Percentiles rank a stretch among this genome's conserved stretches.
These are phyloP conservation scores for Diplodia mutila DNA, from an alignment of 2,329 filamentous ascomycete genomes.

Conservation along the genomic window DNA sequence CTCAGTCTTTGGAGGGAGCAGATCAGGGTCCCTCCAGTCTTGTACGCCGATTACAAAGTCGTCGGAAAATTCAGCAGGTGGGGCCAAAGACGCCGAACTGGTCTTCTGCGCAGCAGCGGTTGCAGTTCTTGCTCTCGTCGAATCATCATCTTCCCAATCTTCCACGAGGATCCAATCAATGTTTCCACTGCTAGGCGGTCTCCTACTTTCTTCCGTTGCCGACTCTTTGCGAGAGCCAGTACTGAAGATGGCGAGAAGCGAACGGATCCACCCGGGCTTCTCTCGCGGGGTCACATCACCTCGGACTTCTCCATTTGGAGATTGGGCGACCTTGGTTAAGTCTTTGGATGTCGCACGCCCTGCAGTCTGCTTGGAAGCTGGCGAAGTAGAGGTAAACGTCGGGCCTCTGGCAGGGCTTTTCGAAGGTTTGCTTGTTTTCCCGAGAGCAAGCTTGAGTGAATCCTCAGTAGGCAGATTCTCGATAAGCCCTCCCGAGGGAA, in stretches of 20 bases:
- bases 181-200: conserved; percentile 73
- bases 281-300: conserved; percentile 31
- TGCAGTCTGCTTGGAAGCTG: conserved; percentile 37
- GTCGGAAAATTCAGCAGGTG: conserved; percentile 46
- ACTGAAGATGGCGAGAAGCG: conserved; percentile 50
- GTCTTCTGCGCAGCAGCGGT: conserved; percentile 26
- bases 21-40: conserved; percentile 81
- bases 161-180: conserved; percentile 73
- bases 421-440: conserved; percentile 30
- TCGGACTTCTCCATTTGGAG: background rate
- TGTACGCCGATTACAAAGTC: conserved; percentile 82
- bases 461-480: conserved; percentile 65
- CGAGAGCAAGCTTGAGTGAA: conserved; percentile 40
- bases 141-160: conserved; percentile 61
- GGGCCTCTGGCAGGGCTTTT: conserved; percentile 31
- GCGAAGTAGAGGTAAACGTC: conserved; percentile 36
- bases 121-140: conserved; percentile 31
- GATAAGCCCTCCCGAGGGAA: conserved; percentile 67
- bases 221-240: conserved; percentile 35
- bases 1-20: conserved; percentile 56
- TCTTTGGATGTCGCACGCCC: background rate
- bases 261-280: conserved; percentile 51
- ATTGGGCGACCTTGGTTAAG: background rate
- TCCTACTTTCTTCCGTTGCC: conserved; percentile 57
- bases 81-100: conserved; percentile 27